Percentiles rank a stretch among this genome's conserved stretches.
phyloP scores from a whole-genome alignment of 192 early-diverging fungal species.

The Tieghemiomyces parasiticus region DNA sequence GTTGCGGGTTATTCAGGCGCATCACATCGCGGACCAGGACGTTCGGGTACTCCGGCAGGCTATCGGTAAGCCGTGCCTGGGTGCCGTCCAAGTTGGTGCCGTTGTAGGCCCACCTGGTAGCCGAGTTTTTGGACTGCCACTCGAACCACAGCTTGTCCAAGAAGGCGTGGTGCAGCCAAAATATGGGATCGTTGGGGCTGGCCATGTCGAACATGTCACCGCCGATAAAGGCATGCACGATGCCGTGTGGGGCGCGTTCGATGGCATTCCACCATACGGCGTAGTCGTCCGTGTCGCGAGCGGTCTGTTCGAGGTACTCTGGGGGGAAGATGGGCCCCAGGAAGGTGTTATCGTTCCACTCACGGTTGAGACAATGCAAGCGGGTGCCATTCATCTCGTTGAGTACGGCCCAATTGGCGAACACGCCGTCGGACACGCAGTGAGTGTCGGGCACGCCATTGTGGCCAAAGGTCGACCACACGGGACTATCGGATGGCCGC shows the following conservation, averaged over 20 bases:
- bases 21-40: constrained; percentile 16
- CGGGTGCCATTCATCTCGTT: neutral
- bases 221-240: constrained; percentile 15
- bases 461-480: constrained; percentile 18
- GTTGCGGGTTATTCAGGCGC: constrained; percentile 17
- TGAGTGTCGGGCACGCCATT: constrained; percentile 27
- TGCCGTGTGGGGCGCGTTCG: constrained; percentile 17
- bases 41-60: neutral
- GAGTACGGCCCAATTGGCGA: neutral
- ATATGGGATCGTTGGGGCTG: constrained; percentile 24
- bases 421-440: constrained; percentile 12
- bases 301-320: constrained; percentile 1
- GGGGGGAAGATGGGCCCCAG: constrained; percentile 2
- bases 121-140: constrained; percentile 14
- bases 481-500: constrained; percentile 22
- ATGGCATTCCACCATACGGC: constrained; percentile 1
- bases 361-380: neutral
- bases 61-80: neutral
- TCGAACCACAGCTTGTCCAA: constrained; percentile 24
- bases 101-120: neutral
- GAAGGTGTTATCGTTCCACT: neutral
- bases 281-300: constrained; percentile 10
- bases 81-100: constrained; percentile 8
- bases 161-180: constrained; percentile 29
- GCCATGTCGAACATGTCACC: constrained; percentile 16